Conservation (phyloP, 495 filamentous ascomycete species). For the Hypomontagnella submonticulosa region DNA sequence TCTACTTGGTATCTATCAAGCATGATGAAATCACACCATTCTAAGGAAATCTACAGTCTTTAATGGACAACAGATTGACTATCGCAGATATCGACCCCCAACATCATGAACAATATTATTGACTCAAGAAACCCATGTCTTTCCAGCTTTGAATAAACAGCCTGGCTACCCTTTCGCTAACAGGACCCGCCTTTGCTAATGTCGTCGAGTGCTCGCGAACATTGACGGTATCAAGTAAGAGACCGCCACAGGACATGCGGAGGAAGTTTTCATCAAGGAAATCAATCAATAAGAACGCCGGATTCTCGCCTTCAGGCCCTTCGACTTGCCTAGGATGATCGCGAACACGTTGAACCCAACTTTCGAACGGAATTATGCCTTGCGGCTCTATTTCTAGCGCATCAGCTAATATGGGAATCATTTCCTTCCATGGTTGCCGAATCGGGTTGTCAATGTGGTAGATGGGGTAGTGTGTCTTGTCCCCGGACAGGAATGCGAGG, state of each 20-base stretch:
- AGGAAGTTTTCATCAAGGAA: constrained; percentile 65
- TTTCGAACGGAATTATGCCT: constrained; percentile 31
- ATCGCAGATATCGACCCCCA: too few species aligned
- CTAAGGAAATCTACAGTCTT: too few species aligned
- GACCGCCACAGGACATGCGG: constrained; percentile 65
- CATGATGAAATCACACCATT: too few species aligned
- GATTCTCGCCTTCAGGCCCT: constrained; percentile 58
- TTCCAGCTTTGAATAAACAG: constrained; percentile 59
- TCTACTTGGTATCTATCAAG: too few species aligned
- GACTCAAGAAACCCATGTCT: constrained; percentile 43
- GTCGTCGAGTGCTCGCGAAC: constrained; percentile 58
- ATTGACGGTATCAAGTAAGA: constrained; percentile 58
- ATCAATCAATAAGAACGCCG: constrained; percentile 57
- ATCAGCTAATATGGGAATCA: constrained; percentile 54
- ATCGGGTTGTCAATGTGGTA: constrained; percentile 67
- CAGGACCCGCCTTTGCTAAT: constrained; percentile 48
- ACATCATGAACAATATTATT: constrained; percentile 15
- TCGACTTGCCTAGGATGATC: constrained; percentile 34
- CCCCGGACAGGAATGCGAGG: constrained; percentile 25
- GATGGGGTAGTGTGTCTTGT: constrained; percentile 49
- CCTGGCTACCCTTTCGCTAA: constrained; percentile 51
- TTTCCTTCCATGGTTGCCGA: constrained; percentile 60
- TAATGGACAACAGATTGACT: too few species aligned
- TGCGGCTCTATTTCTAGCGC: constrained; percentile 51
- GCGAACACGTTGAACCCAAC: constrained; percentile 39